phyloP scores from a whole-genome alignment of 441 rosid species.

The Pelargonium fulgidum region DNA sequence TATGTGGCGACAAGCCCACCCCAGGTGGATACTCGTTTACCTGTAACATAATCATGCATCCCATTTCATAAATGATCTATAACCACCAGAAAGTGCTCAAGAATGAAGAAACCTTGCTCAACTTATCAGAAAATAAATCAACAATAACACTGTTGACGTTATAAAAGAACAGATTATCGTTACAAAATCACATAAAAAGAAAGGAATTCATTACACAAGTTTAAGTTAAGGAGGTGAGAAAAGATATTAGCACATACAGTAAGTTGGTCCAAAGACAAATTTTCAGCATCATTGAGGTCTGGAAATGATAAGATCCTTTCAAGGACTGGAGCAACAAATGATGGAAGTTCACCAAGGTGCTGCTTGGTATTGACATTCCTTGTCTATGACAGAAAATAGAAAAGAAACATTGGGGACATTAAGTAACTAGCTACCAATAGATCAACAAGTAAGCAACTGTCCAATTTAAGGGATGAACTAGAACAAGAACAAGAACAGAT shows the following conservation, averaged over 20 bases:
- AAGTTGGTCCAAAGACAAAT: conserved; percentile 59
- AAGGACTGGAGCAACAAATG: conserved; percentile 51
- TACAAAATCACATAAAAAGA: conserved; percentile 1
- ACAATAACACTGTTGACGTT: background rate
- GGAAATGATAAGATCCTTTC: conserved; percentile 49
- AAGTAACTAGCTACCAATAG: background rate
- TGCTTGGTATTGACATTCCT: conserved; percentile 67
- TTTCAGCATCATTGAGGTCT: conserved; percentile 31
- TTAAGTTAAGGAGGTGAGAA: background rate
- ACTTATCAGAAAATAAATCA: background rate
- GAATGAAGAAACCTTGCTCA: conserved; percentile 5
- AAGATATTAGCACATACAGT: conserved; percentile 41
- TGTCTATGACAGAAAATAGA: conserved; percentile 34
- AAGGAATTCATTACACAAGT: background rate
- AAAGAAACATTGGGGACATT: background rate
- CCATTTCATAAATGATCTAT: conserved; percentile 6
- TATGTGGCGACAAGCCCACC: conserved; percentile 93
- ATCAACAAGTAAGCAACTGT: background rate
- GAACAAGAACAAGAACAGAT: background rate
- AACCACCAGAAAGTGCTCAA: conserved; percentile 4
- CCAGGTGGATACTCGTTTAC: conserved; percentile 90
- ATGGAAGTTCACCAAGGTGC: conserved; percentile 69
- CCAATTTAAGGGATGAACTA: too few species aligned
- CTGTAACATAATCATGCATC: conserved; percentile 35
- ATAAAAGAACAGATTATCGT: background rate